A percentile compares a stretch with the other conserved stretches of the same genome.
phyloP scores from a whole-genome alignment of 768 basidiomycete species.

The Gelatoporia subvermispora region DNA sequence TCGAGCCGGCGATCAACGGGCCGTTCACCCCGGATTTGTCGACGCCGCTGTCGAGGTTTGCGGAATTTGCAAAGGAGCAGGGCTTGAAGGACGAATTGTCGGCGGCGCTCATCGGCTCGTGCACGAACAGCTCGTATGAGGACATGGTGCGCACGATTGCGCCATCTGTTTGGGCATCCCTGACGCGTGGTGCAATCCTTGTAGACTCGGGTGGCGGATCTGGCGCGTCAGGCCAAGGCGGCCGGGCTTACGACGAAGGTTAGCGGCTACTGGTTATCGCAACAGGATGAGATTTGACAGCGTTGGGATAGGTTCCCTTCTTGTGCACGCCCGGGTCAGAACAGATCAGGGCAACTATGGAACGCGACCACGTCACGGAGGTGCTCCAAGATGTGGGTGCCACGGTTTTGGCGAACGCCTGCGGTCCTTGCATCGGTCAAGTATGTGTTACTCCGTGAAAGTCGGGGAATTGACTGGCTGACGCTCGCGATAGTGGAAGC shows the following conservation, averaged over 20 bases:
- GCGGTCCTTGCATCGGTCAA: slow-evolving; percentile 98
- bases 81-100: slow-evolving; percentile 94
- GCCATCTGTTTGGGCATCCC: neutral
- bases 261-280: neutral
- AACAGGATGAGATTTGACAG: neutral
- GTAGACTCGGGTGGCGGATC: slow-evolving; percentile 86
- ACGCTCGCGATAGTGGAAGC: slow-evolving; percentile 71
- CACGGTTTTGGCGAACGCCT: slow-evolving; percentile 92
- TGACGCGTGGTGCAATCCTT: slow-evolving; percentile 2
- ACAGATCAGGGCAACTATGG: slow-evolving; percentile 95
- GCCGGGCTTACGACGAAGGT: slow-evolving; percentile 79
- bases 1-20: slow-evolving; percentile 93
- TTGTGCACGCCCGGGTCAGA: slow-evolving; percentile 90
- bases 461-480: neutral
- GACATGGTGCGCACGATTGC: slow-evolving; percentile 62
- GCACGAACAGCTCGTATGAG: slow-evolving; percentile 98
- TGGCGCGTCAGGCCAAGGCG: slow-evolving; percentile 83
- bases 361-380: slow-evolving; percentile 84
- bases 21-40: slow-evolving; percentile 97
- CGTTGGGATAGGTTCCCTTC: slow-evolving; percentile 59
- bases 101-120: slow-evolving; percentile 93
- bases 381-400: slow-evolving; percentile 88
- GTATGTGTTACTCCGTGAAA: slow-evolving; percentile 30
- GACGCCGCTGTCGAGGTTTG: slow-evolving; percentile 89
- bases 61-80: slow-evolving; percentile 69